These are phyloP conservation scores for Cystobasidiopsis lactophilus DNA, from an alignment of 768 basidiomycete species.

Conservation along the genomic window DNA sequence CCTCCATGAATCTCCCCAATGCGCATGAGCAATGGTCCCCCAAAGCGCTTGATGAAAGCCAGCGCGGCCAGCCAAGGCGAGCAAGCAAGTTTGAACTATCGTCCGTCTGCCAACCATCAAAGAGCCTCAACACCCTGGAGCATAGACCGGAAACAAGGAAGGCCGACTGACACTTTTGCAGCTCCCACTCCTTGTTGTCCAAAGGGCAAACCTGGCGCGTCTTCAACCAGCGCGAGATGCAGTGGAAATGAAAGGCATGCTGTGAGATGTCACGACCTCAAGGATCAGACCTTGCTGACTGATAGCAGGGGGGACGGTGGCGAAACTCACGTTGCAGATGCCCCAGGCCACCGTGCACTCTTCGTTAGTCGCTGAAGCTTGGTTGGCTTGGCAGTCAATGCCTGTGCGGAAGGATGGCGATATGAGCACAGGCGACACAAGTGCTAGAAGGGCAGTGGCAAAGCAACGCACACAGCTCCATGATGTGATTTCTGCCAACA, in stretches of 20 bases:
- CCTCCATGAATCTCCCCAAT: too few species aligned
- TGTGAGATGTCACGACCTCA: constrained; percentile 21
- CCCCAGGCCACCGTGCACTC: constrained; percentile 99
- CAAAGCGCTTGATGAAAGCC: too few species aligned
- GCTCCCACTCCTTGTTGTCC: constrained; percentile 90
- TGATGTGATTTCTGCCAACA: constrained; percentile 59
- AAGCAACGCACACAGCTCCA: constrained; percentile 73
- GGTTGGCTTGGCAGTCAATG: constrained; percentile 99
- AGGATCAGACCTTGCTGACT: neutral
- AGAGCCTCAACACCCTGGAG: too few species aligned
- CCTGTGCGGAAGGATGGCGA: constrained; percentile 32
- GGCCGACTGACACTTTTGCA: constrained; percentile 43
- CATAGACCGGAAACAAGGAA: too few species aligned
- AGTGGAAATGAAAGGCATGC: constrained; percentile 99
- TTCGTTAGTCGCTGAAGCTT: constrained; percentile 85
- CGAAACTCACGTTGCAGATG: constrained; percentile 64
- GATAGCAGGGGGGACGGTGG: neutral
- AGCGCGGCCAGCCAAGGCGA: too few species aligned
- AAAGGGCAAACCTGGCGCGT: constrained; percentile 85
- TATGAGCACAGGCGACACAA: neutral
- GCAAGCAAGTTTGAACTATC: too few species aligned
- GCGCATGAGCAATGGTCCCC: too few species aligned
- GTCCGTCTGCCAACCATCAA: too few species aligned
- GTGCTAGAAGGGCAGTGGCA: neutral
- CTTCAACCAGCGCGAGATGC: constrained; percentile 97